phyloP scores from a whole-genome alignment of 2,329 filamentous ascomycete species.

The Didymella pomorum region DNA sequence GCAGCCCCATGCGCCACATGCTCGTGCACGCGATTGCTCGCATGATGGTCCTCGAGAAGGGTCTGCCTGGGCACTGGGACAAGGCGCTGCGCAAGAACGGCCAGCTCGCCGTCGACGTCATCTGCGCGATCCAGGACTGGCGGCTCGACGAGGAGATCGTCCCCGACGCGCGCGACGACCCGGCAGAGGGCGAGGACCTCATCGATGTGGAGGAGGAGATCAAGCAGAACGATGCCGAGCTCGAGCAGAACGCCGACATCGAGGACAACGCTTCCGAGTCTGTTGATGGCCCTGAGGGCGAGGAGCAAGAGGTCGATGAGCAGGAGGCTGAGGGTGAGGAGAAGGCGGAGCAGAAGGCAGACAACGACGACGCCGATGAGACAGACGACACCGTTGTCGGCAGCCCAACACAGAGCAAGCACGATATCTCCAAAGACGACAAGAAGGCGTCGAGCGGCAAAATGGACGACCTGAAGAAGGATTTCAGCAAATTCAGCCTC shows the following conservation, averaged over 20 bases:
- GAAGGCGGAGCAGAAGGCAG: conserved; percentile 3
- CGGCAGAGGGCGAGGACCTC: conserved; percentile 50
- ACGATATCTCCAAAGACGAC: conserved; percentile 20
- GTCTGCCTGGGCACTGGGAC: conserved; percentile 63
- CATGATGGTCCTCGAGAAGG: conserved; percentile 59
- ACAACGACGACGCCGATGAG: conserved; percentile 18
- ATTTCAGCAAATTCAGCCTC: conserved; percentile 22
- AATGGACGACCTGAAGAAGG: conserved; percentile 18
- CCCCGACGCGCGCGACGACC: conserved; percentile 59
- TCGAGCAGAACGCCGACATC: conserved; percentile 36
- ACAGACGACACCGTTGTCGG: conserved; percentile 23
- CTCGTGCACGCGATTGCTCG: conserved; percentile 59
- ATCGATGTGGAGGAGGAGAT: conserved; percentile 49
- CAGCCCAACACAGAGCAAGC: conserved; percentile 24
- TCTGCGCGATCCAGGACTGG: conserved; percentile 63
- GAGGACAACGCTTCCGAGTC: conserved; percentile 30
- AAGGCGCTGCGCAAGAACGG: conserved; percentile 63
- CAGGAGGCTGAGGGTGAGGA: conserved; percentile 29
- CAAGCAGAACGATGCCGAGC: conserved; percentile 45
- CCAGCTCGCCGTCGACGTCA: conserved; percentile 64
- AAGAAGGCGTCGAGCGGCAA: conserved; percentile 14
- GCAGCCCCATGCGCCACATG: conserved; percentile 58
- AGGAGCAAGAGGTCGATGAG: conserved; percentile 31
- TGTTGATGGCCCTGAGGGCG: conserved; percentile 18
- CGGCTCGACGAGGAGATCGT: conserved; percentile 58